Evolutionary conservation across 179 eudicot genomes (phyloP).

Genomic region (Dionaea muscipula): DNA sequence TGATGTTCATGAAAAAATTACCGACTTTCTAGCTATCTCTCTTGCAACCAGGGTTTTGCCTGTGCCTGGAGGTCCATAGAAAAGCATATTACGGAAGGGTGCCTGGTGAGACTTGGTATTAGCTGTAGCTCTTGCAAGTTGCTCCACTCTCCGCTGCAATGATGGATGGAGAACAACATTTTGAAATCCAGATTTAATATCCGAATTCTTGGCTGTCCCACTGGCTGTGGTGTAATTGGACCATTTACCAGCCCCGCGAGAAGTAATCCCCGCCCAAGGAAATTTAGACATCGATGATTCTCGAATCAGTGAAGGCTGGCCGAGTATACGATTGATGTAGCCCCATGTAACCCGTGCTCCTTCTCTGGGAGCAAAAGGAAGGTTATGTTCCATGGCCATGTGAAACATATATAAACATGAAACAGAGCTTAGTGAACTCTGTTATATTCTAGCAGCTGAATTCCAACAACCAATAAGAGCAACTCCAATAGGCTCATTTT

Average conservation of each 20-base stretch:
- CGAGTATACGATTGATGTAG: slow-evolving; percentile 76
- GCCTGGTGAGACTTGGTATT: slow-evolving; percentile 89
- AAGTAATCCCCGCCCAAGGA: slow-evolving; percentile 50
- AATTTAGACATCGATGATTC: slow-evolving; percentile 86
- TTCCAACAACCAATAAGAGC: too few species aligned
- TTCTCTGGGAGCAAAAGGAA: slow-evolving; percentile 44
- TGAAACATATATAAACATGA: too few species aligned
- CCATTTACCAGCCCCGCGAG: slow-evolving; percentile 34
- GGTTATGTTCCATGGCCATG: too few species aligned
- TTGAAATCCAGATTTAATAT: slow-evolving; percentile 45
- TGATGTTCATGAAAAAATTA: slow-evolving; percentile 14
- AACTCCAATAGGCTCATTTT: too few species aligned
- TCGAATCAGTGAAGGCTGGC: slow-evolving; percentile 91
- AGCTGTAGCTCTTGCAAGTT: slow-evolving; percentile 87
- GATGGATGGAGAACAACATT: slow-evolving; percentile 80
- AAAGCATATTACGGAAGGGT: slow-evolving; percentile 93
- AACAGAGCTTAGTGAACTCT: too few species aligned
- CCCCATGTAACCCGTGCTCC: slow-evolving; percentile 95
- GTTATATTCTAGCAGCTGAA: too few species aligned
- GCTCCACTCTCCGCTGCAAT: slow-evolving; percentile 70
- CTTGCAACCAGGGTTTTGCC: slow-evolving; percentile 95
- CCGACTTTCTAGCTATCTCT: slow-evolving; percentile 91
- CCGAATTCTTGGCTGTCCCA: slow-evolving; percentile 22
- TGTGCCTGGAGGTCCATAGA: slow-evolving; percentile 98
- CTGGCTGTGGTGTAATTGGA: slow-evolving; percentile 33